phyloP scores from a whole-genome alignment of 1,139 yeast genomes.

The Kluyveromyces sp. region DNA sequence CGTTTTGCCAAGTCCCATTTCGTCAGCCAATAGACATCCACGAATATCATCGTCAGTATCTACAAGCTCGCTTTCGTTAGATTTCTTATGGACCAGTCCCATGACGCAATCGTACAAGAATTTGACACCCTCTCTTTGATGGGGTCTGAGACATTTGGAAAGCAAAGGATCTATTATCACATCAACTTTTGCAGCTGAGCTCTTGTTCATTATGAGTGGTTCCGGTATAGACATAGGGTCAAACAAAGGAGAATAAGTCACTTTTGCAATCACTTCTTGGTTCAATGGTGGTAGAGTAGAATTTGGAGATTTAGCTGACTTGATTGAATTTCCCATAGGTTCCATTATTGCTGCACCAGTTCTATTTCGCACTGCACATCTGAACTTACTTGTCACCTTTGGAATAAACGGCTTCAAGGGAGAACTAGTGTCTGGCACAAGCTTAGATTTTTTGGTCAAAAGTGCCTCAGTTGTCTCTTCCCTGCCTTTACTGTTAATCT shows the following conservation, averaged over 20 bases:
- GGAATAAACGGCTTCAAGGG: conserved; percentile 9
- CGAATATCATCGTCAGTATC: conserved; percentile 39
- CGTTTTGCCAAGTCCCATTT: conserved; percentile 96
- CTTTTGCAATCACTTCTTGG: conserved; percentile 7
- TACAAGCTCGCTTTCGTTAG: conserved; percentile 13
- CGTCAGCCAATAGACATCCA: conserved; percentile 90
- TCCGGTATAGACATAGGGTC: conserved; percentile 36
- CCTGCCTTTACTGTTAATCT: conserved; percentile 7
- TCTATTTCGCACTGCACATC: conserved; percentile 11
- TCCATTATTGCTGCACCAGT: conserved; percentile 9
- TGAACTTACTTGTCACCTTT: conserved; percentile 16
- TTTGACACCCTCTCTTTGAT: conserved; percentile 75
- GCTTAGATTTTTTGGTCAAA: background rate
- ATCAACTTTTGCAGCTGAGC: conserved; percentile 36
- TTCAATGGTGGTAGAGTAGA: conserved; percentile 11
- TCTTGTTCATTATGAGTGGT: conserved; percentile 43
- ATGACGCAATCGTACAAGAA: conserved; percentile 78
- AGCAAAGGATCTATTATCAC: conserved; percentile 69
- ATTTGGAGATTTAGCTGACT: background rate
- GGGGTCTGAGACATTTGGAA: conserved; percentile 56
- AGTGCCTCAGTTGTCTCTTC: background rate
- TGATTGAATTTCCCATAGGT: background rate
- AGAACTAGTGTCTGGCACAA: background rate
- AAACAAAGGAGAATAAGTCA: conserved; percentile 34
- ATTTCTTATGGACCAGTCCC: conserved; percentile 41